Evolutionary conservation across 208 protist genomes (phyloP), one percentile per base, ranked within the genome.

Genomic region (Entamoeba nuttalli): DNA sequence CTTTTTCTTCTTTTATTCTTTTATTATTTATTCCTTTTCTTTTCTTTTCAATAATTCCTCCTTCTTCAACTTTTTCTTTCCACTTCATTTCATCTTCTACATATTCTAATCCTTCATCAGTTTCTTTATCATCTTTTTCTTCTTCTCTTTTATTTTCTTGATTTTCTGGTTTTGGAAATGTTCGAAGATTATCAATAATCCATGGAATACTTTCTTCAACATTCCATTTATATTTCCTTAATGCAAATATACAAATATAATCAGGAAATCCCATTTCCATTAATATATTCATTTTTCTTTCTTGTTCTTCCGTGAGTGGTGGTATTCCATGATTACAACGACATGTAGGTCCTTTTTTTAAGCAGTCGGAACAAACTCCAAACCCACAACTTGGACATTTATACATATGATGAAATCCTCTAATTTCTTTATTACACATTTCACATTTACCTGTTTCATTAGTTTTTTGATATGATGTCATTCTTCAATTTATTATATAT

Each of bases 21-120:
- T 95, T 41, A 25, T 96, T 51, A 52, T 94, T 94, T 50, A 93
- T 52, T 94, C 84, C 52, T 30, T 96, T 94, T 35, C 95, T 57
- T 48, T 84, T 35, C 30, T 95, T 94, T 15, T 84, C 52, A 5
- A 73, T 93, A 21, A 69, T n/a, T 17, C 62, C 51, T 25, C 25
- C 25, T 11, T 30, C 15, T 94, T 51, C 52, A 0, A 41, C 15
- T 94, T 93, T 21, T 73, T 71, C 51, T 51, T 71, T 93, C 41
- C 71, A 93, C 94, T 73, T 52, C 73, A 93, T 50, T 95, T 94
- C 11, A n/a, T 84, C 62, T 84, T 84, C 62, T 11, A 84, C 62
- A 48, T 94, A 21, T 3, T 94, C 41, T 4, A 95, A 52, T 30
- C 52, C 44, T n/a, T 21, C 35, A 7, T 52, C 93, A 0, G 50